Conservation (phyloP, 2,329 filamentous ascomycete genomes). For the Penicillium decumbens region DNA sequence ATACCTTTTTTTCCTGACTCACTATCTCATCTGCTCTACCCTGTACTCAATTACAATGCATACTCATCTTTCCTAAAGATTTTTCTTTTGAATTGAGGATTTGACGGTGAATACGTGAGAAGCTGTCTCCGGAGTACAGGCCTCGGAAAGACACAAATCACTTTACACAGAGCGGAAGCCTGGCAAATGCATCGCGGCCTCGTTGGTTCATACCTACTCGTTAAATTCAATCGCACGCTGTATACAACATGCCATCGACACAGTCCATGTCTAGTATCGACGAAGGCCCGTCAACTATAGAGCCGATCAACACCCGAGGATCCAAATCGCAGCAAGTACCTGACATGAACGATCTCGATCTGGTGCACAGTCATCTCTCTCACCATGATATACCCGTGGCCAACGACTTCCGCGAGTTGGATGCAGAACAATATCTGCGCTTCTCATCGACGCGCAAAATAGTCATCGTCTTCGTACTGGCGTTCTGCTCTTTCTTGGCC, state of each 20-base stretch:
- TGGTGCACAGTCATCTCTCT: constrained; percentile 32
- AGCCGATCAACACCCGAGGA: constrained; percentile 9
- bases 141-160: constrained; percentile 5
- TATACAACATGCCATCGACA: constrained; percentile 10
- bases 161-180: background rate
- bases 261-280: constrained; percentile 14
- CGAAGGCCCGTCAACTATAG: constrained; percentile 7
- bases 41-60: background rate
- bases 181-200: background rate
- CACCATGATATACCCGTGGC: constrained; percentile 30
- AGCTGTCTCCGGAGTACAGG: background rate
- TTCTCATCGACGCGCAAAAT: constrained; percentile 60
- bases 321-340: constrained; percentile 14
- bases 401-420: constrained; percentile 38
- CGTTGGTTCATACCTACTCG: background rate
- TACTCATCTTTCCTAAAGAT: background rate
- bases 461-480: constrained; percentile 63
- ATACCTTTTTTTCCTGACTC: constrained; percentile 15
- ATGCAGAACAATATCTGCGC: constrained; percentile 59
- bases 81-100: constrained; percentile 5
- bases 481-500: constrained; percentile 70
- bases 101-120: background rate
- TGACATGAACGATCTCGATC: constrained; percentile 26
- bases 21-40: constrained; percentile 1
- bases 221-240: background rate